Evolutionary conservation across 495 filamentous ascomycete species (phyloP), one percentile per base, ranked within the genome.

Genomic region (Penicillium angulare): DNA sequence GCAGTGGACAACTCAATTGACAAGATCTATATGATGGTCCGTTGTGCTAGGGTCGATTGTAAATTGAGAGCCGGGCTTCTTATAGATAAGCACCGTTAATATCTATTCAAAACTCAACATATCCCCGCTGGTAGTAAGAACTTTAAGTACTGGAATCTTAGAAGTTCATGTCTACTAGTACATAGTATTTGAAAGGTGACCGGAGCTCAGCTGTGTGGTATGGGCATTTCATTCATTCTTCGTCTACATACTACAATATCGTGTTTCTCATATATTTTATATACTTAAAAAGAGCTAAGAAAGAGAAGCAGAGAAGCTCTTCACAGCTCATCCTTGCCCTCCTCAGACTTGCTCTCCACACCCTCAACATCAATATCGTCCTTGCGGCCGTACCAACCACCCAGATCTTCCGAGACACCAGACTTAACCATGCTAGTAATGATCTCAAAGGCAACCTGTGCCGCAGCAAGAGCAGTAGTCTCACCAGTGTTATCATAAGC

Each of bases 401-500:
- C 66, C 43, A 73, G 46, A 45, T 75, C 72, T 62, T 76, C 71
- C 23, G 56, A 64, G n/a, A 74, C 62, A 3, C 83, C 84, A 22
- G 69, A 68, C 76, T 88, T 90, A 1, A 90, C 87, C 79, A 90
- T 86, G 42, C 85, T 83, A 17, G 84, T 92, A 66, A 92, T 73
- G 42, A 93, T 82, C 75, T 95, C 89, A 67, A 85, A 95, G 15
- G 84, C 85, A 17, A 87, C 79, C 74, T 92, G 88, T 8, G 88
- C 87, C 0, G 85, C 89, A n/a, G 86, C 88, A 56, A 93, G 74
- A 40, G 89, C 88, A 32, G 89, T 95, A 61, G 86, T 84, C 77
- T 95, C 89, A 0, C 86, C 88, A 41, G 78, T 81, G 5, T 88
- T 89, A 68, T 93, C 88, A 65, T 95, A 93, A 10, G 88, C 87